phyloP scores from a whole-genome alignment of 768 basidiomycete genomes.

The Rhizopogon sp. region DNA sequence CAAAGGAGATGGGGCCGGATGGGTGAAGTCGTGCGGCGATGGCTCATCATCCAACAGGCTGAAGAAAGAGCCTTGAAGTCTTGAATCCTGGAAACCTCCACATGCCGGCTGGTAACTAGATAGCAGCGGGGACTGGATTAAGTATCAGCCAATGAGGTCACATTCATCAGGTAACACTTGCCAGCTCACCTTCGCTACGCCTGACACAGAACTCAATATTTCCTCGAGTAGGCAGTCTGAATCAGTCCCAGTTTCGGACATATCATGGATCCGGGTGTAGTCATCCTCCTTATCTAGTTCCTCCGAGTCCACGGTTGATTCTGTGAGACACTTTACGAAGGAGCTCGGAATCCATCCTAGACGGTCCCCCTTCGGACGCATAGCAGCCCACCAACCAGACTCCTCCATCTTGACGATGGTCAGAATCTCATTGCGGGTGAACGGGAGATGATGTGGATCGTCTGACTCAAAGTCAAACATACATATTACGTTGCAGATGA shows the following conservation, averaged over 20 bases:
- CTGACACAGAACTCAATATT: neutral
- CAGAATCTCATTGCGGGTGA: conserved; percentile 63
- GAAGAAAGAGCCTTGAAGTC: conserved; percentile 4
- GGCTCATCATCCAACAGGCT: conserved; percentile 6
- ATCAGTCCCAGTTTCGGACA: conserved; percentile 7
- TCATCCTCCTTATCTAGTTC: neutral
- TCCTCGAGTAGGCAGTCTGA: neutral
- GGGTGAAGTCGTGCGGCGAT: conserved; percentile 1
- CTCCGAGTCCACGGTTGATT: neutral
- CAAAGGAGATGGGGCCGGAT: conserved; percentile 32
- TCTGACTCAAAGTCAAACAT: conserved; percentile 62
- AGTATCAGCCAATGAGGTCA: neutral
- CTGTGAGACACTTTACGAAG: conserved; percentile 51
- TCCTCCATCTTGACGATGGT: conserved; percentile 63
- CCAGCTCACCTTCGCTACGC: neutral
- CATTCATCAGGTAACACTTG: neutral
- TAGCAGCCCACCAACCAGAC: conserved; percentile 81
- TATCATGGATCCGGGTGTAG: conserved; percentile 27
- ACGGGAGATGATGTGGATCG: conserved; percentile 58
- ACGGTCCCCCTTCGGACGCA: conserved; percentile 43
- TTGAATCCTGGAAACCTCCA: neutral
- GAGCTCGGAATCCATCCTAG: conserved; percentile 78
- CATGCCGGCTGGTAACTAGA: neutral
- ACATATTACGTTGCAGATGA: conserved; percentile 44
- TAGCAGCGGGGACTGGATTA: neutral